Conservation (phyloP, 176 grass and related monocot genomes). For the Oryza meridionalis region DNA sequence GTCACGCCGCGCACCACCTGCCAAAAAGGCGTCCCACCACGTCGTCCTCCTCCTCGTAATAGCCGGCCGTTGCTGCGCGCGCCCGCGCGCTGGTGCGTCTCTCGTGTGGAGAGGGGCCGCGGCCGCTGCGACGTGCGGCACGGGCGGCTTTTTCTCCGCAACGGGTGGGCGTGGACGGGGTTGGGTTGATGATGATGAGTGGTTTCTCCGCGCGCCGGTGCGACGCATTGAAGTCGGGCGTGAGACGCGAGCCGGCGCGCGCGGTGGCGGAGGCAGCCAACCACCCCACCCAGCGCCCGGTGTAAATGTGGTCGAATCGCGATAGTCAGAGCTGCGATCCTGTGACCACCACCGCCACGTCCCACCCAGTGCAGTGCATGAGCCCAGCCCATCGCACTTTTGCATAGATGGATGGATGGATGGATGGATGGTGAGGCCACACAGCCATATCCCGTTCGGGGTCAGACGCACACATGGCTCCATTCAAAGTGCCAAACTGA, state of each 20-base stretch:
- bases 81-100: not conserved
- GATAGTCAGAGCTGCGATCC: not conserved
- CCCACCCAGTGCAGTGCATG: not conserved
- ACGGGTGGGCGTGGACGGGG: not conserved
- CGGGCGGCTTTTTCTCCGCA: not conserved
- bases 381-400: not conserved
- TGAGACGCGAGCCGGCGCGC: not conserved
- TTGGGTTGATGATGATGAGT: not conserved
- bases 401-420: not conserved
- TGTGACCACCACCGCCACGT: not conserved
- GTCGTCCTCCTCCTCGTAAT: not conserved
- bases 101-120: not conserved
- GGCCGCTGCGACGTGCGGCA: not conserved
- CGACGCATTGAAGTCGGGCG: not conserved
- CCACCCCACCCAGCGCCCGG: conserved; percentile 29
- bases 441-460: not conserved
- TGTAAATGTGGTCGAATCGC: conserved; percentile 33
- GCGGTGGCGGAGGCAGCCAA: conserved; percentile 21
- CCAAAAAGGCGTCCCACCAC: not conserved
- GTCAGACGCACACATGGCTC: not conserved
- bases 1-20: not conserved
- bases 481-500: conserved; percentile 9
- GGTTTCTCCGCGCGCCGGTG: not conserved
- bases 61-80: not conserved
- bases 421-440: too few species aligned